Base-by-base conservation (phyloP, 2,329 filamentous ascomycete genomes). In the Amesomyces nigricolor region DNA sequence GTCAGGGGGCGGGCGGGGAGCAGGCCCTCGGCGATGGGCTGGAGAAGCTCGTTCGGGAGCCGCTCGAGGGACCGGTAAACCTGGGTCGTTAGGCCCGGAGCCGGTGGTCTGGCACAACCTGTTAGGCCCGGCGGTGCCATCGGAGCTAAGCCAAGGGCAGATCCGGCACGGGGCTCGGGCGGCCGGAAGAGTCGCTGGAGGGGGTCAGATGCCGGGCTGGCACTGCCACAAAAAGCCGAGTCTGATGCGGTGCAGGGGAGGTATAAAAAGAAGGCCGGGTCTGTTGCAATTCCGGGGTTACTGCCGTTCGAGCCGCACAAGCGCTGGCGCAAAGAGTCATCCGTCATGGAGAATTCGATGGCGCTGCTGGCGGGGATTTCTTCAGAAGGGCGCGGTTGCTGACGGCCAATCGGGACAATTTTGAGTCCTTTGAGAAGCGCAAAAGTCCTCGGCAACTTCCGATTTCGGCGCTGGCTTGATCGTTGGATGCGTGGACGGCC, bases 21-120 rank as follows among this genome's bases (percentile, higher is more conserved):
- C 35, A 66, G 57, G 17, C 43, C 56, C 40, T 60, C 60, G 50
- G 62, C 64, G 51, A 66, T 66, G 51, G 60, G 63, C 45, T 60
- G 51, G 17, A 66, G 54, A 11, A 66, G 62, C 51, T 66, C 64
- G 46, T 58, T 61, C 17, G 64, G 64, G 10, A 66, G 60, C 10
- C 42, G 53, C 16, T 63, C 59, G 22, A 65, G 51, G 3, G 60
- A 60, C 32, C 46, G 50, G 22, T 16, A 16, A 30, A 44, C 40
- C 44, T 46, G 43, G 16, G 26, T 29, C 43, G 43, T 37, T 11
- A 39, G 13, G 14, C 51, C 43, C 44, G 47, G 26, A 9, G 42
- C 47, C 32, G 47, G 32, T 16, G 51, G 42, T 53, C 37, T 26
- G 50, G 22, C 32, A 13, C 32, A 52, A 44, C 32, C 37, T 38